Percentiles rank a stretch among this genome's conserved stretches.
Conservation (phyloP, 305 asterid species). For the Solanum hybrid region DNA sequence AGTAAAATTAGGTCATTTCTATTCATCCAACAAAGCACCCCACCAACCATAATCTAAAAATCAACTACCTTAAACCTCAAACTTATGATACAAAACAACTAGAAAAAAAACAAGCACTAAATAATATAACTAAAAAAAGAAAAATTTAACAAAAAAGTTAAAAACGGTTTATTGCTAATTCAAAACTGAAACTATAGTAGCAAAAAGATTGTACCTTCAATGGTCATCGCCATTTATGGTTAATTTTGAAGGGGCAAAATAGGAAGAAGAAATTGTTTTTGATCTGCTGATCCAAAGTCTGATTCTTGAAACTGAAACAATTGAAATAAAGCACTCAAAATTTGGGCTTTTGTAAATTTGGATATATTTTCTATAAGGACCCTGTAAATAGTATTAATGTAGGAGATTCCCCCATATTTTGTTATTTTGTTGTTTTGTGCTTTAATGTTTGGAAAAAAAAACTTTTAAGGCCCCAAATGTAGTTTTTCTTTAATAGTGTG, state of each 20-base stretch:
- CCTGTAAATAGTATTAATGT: neutral
- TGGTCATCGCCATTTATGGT: slow-evolving; percentile 69
- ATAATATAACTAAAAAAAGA: neutral
- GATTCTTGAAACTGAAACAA: neutral
- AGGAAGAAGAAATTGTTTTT: neutral
- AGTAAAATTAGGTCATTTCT: neutral
- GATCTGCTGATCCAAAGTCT: neutral
- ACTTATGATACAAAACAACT: neutral
- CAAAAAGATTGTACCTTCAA: slow-evolving; percentile 45
- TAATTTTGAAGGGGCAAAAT: neutral
- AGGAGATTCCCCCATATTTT: neutral
- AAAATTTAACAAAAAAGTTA: neutral
- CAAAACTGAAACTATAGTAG: neutral
- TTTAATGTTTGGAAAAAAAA: neutral
- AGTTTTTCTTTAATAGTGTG: neutral
- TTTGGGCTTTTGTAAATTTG: neutral
- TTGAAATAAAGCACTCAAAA: neutral
- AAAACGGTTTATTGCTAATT: neutral
- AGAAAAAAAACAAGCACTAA: neutral
- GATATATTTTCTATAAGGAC: neutral
- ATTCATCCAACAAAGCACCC: neutral
- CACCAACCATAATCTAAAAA: neutral
- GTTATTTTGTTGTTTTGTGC: neutral
- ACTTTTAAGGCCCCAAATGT: neutral
- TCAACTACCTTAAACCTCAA: neutral